Evolutionary conservation across 1,284 basidiomycete species (phyloP).

Genomic region (Pseudozyma tsukubaensis): DNA sequence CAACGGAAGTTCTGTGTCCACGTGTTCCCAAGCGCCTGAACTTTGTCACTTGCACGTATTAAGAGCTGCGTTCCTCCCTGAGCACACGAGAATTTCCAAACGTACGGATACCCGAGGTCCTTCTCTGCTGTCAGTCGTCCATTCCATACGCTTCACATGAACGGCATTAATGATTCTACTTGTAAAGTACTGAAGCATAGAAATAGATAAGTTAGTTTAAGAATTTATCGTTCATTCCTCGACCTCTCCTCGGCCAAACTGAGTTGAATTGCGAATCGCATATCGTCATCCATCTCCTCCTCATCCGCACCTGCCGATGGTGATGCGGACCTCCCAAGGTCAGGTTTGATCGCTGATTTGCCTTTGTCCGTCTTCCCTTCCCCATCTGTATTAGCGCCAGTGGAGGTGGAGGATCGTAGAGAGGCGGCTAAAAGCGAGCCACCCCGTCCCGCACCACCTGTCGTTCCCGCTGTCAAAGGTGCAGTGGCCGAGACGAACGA

Average conservation of each 20-base stretch:
- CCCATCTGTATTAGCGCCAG: neutral
- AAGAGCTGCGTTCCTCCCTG: too few relatives aligned
- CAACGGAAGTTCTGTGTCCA: neutral
- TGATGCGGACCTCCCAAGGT: neutral
- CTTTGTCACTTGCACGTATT: too few relatives aligned
- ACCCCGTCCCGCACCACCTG: neutral
- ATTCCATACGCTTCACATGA: too few relatives aligned
- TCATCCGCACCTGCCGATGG: neutral
- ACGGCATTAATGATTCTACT: too few relatives aligned
- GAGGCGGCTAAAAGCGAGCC: conserved; percentile 24
- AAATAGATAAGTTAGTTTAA: neutral
- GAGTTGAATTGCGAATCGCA: conserved; percentile 58
- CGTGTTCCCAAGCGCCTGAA: too few relatives aligned
- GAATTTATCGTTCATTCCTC: conserved; percentile 5
- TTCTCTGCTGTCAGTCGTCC: too few relatives aligned
- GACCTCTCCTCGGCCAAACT: conserved; percentile 60
- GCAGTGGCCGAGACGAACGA: too few relatives aligned
- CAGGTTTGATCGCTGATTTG: neutral
- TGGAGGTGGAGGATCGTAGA: conserved; percentile 1
- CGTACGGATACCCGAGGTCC: too few relatives aligned
- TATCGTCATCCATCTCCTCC: conserved; percentile 51
- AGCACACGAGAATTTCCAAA: too few relatives aligned
- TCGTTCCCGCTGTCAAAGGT: too few relatives aligned
- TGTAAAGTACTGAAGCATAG: too few relatives aligned
- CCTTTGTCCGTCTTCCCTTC: neutral